A percentile compares a stretch with the other conserved stretches of the same genome.
Evolutionary conservation across 805 yeast genomes (phyloP).

Genomic region (Metschnikowia kunwiensis): DNA sequence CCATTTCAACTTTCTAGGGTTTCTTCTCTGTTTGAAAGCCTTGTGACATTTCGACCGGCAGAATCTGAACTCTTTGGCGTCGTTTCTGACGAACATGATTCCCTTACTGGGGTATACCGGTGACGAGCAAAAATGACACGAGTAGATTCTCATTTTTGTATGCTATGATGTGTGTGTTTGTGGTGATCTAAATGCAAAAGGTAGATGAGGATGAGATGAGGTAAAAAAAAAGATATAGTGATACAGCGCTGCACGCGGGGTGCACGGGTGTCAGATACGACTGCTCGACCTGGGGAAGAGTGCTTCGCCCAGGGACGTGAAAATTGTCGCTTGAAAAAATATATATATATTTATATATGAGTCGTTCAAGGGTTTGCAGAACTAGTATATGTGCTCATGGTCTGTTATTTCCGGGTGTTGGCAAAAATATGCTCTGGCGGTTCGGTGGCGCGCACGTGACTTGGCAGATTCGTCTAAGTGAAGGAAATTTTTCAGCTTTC

Average conservation of each 20-base stretch:
- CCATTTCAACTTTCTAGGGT: constrained; percentile 97
- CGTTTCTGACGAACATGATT: constrained; percentile 96
- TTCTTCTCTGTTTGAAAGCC: constrained; percentile 95
- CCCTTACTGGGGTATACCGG: constrained; percentile 90
- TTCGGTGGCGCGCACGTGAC: constrained; percentile 11
- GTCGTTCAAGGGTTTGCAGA: no score
- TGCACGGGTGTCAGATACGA: constrained; percentile 16
- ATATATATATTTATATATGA: no score
- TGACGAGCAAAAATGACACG: constrained; percentile 96
- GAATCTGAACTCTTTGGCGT: constrained; percentile 95
- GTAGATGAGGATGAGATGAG: constrained; percentile 18
- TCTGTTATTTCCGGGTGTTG: no score
- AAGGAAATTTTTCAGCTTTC: constrained; percentile 6
- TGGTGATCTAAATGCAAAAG: constrained; percentile 8
- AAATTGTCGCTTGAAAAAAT: no score
- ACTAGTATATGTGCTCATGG: no score
- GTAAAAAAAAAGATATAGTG: constrained; percentile 11
- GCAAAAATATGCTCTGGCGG: no score
- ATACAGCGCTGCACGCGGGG: constrained; percentile 9
- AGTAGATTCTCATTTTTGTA: constrained; percentile 70
- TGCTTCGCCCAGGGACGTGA: no score
- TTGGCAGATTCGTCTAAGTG: not conserved
- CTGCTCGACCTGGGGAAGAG: constrained; percentile 2
- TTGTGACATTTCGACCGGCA: constrained; percentile 98
- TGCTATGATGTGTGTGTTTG: constrained; percentile 8